A percentile compares a stretch with the other conserved stretches of the same genome.
Evolutionary conservation across 495 filamentous ascomycete genomes (phyloP).

Genomic region (Trichoderma parareesei): DNA sequence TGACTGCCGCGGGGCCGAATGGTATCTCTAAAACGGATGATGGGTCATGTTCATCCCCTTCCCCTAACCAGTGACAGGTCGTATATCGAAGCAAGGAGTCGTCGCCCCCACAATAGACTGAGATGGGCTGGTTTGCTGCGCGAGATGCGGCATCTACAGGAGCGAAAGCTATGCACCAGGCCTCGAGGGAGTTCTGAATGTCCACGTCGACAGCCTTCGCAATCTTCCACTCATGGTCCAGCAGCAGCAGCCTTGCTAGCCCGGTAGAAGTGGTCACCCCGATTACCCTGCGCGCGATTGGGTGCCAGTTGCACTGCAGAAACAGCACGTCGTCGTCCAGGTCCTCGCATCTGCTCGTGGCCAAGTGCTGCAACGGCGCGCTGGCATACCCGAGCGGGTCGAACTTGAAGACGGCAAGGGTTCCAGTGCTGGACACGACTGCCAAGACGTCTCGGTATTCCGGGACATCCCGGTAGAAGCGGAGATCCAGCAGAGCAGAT

Average conservation of each 20-base stretch:
- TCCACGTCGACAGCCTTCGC: conserved; percentile 23
- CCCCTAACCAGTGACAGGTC: conserved; percentile 15
- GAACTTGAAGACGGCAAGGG: conserved; percentile 54
- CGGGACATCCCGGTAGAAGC: conserved; percentile 50
- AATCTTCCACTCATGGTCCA: conserved; percentile 22
- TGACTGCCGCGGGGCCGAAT: conserved; percentile 30
- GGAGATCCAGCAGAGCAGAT: conserved; percentile 76
- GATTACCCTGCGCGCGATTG: conserved; percentile 36
- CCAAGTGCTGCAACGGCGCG: conserved; percentile 24
- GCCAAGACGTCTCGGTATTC: conserved; percentile 39
- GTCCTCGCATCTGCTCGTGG: conserved; percentile 23
- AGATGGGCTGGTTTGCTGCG: conserved; percentile 14
- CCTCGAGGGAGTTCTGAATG: conserved; percentile 46
- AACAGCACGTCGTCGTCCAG: conserved; percentile 51
- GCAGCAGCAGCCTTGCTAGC: conserved; percentile 41
- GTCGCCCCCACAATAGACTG: conserved; percentile 61
- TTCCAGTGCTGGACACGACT: conserved; percentile 65
- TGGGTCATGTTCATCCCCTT: not conserved
- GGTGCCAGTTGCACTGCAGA: conserved; percentile 65
- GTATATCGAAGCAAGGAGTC: conserved; percentile 43
- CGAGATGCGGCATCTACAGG: conserved; percentile 12
- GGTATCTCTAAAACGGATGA: conserved; percentile 26
- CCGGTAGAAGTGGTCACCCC: conserved; percentile 67
- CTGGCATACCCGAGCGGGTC: conserved; percentile 17
- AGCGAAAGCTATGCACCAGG: conserved; percentile 58